A percentile compares a stretch with the other conserved stretches of the same genome.
Evolutionary conservation across 257 asterid genomes (phyloP).

Genomic region (Petunia axillaris): DNA sequence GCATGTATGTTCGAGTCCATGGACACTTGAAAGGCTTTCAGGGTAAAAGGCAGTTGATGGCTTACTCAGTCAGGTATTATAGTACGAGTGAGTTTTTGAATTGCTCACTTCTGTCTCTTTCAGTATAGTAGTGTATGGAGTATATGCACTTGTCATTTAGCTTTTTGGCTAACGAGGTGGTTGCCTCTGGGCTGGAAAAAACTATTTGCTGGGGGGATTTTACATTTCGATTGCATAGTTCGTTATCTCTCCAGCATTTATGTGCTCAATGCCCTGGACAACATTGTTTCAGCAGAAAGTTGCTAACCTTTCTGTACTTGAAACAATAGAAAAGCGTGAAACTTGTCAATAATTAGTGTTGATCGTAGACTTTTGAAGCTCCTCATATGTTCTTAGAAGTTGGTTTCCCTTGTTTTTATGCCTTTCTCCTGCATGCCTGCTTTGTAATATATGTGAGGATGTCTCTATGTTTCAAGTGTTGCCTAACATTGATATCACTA

Average conservation of each 20-base stretch:
- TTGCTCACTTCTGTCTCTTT: constrained; percentile 11
- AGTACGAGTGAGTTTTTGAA: not conserved
- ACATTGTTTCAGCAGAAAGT: not conserved
- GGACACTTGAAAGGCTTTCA: constrained; percentile 91
- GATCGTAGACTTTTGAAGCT: not conserved
- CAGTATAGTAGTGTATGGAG: not conserved
- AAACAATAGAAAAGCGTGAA: not conserved
- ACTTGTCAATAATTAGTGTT: not conserved
- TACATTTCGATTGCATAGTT: not conserved
- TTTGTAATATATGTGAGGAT: not conserved
- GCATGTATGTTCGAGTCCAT: constrained; percentile 83
- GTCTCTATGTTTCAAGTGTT: not conserved
- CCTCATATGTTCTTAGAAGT: not conserved
- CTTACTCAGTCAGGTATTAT: constrained; percentile 76
- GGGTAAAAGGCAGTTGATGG: constrained; percentile 75
- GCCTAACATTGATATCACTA: not conserved
- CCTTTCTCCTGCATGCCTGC: not conserved
- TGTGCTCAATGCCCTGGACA: not conserved
- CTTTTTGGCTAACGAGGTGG: not conserved
- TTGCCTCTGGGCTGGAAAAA: constrained; percentile 10
- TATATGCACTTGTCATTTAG: not conserved
- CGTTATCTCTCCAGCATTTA: not conserved
- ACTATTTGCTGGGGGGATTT: not conserved
- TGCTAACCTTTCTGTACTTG: constrained; percentile 8
- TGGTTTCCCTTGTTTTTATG: not conserved